Evolutionary conservation across 2,329 filamentous ascomycete genomes (phyloP).

Genomic region (Corynespora cassiicola): DNA sequence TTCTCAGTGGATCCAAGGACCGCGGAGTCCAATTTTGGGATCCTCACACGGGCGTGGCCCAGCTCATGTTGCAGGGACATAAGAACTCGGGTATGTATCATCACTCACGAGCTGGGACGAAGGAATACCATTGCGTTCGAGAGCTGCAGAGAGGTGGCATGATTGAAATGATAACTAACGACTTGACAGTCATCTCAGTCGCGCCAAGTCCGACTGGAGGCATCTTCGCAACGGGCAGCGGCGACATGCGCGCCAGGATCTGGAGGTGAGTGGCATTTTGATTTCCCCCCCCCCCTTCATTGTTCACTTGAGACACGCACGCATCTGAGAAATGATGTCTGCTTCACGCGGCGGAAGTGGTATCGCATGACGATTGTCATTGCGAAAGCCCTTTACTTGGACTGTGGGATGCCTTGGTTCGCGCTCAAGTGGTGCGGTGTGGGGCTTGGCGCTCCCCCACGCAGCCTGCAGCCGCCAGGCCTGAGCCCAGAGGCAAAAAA

Average conservation of each 20-base stretch:
- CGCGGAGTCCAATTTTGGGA: constrained; percentile 99
- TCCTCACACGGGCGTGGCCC: constrained; percentile 87
- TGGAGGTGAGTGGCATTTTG: constrained; percentile 70
- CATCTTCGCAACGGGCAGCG: constrained; percentile 94
- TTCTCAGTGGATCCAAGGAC: constrained; percentile 96
- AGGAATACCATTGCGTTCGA: too few species aligned
- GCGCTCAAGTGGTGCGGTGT: constrained; percentile 3
- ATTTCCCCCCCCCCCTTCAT: constrained; percentile 1
- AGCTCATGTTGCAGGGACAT: constrained; percentile 98
- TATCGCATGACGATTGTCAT: constrained; percentile 11
- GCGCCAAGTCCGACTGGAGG: constrained; percentile 88
- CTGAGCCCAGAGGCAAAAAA: not conserved
- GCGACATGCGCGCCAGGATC: constrained; percentile 96
- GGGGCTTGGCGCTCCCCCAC: constrained; percentile 23
- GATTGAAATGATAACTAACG: too few species aligned
- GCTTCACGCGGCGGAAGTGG: constrained; percentile 1
- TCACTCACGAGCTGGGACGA: too few species aligned
- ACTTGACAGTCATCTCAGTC: constrained; percentile 82
- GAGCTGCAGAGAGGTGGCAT: too few species aligned
- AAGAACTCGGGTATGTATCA: constrained; percentile 80
- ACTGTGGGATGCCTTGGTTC: constrained; percentile 1
- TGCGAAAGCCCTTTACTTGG: constrained; percentile 10
- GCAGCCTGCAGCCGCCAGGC: constrained; percentile 3
- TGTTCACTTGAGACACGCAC: too few species aligned
- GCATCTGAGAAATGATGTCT: constrained; percentile 1